Evolutionary conservation across 106 monocot species (phyloP).

Genomic region (Dioscorea alata): DNA sequence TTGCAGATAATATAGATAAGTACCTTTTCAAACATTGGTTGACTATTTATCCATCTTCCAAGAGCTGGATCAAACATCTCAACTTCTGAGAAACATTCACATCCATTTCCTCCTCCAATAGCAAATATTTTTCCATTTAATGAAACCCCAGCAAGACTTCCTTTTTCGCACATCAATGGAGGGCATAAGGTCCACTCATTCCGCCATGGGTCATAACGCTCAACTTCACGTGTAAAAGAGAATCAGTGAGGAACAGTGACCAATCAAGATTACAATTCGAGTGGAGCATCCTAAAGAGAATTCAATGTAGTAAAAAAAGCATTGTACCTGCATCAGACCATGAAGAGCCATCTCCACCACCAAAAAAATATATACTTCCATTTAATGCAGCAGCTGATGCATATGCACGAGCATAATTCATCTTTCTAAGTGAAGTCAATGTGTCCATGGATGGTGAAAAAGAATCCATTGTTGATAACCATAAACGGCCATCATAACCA

Average conservation of each 20-base stretch:
- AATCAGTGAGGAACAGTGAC: neutral
- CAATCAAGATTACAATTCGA: neutral
- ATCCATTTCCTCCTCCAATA: conserved; percentile 75
- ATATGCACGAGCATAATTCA: conserved; percentile 72
- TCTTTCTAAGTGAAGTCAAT: conserved; percentile 39
- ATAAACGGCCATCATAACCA: conserved; percentile 49
- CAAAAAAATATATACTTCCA: conserved; percentile 59
- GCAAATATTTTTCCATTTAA: conserved; percentile 72
- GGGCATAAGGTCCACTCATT: conserved; percentile 54
- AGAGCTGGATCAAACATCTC: conserved; percentile 83
- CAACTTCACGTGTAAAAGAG: conserved; percentile 47
- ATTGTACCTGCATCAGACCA: conserved; percentile 61
- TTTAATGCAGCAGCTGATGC: conserved; percentile 49
- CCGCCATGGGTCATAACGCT: conserved; percentile 45
- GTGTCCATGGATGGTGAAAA: conserved; percentile 51
- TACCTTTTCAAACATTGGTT: conserved; percentile 69
- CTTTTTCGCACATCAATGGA: conserved; percentile 42
- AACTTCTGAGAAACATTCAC: conserved; percentile 48
- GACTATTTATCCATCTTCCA: conserved; percentile 54
- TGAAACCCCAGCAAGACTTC: conserved; percentile 57
- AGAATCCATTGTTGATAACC: conserved; percentile 61
- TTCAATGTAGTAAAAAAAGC: neutral
- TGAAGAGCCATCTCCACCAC: conserved; percentile 52
- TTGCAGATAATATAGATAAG: too few species aligned
- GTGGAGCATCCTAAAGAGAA: neutral